Evolutionary conservation across 192 early-diverging fungal genomes (phyloP), one percentile per base, ranked within the genome.

Genomic region (Allomyces macrogynus): DNA sequence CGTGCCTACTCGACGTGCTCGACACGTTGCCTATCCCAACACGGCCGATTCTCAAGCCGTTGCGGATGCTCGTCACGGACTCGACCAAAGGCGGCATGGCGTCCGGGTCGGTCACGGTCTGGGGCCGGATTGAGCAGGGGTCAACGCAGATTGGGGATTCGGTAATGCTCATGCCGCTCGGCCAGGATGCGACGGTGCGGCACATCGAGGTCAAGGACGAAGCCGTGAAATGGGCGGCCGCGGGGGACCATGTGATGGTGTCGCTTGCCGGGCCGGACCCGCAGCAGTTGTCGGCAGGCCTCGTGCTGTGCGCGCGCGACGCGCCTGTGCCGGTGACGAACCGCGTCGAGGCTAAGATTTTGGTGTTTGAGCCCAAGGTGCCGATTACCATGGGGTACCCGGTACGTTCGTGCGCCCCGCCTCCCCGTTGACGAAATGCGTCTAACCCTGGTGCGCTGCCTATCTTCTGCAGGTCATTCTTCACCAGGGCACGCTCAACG

Each of bases 311-410:
- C 66, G 71, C 78, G 24, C 80, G 83, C 14, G 71, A 68, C 18
- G 43, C 68, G 7, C 88, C 90, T 16, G 80, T 99, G 5, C 87
- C 86, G 23, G 80, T 91, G 3, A 83, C 87, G n/a, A 78, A 76
- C 23, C 71, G 81, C 27, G 88, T 99, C 64, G 74, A 78, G 10
- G 90, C 89, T 9, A 87, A 90, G 70, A 87, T 99, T 54, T 86
- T 96, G 20, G 89, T 92, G 27, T 96, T 99, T 83, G 94, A 99
- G 64, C 79, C 91, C 23, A 79, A 80, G 42, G 84, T 90, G 27
- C 96, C 96, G 3, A 84, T 99, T 22, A 99, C 93, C 23, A 84
- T 86, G 23, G 96, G 96, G 49, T 90, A 86, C 62, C 86, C 88
- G 7, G 81, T 89, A 74, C 76, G 78, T 80, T 8, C n/a, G 16